Percentiles rank a stretch among this genome's conserved stretches.
phyloP scores from a whole-genome alignment of 2,329 filamentous ascomycete species.

The Pestalotiopsis sp. region DNA sequence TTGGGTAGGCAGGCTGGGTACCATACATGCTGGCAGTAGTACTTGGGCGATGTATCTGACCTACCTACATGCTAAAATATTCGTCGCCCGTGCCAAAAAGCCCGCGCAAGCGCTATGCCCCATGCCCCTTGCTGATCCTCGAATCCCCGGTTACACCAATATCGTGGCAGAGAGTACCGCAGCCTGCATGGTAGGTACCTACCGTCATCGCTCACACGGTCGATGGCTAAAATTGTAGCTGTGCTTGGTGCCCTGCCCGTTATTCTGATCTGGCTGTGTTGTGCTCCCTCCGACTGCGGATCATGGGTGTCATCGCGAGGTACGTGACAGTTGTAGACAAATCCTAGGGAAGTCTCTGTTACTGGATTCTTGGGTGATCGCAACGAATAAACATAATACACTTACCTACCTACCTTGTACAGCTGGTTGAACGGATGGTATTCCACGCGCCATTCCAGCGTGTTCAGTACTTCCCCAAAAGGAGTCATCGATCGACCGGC shows the following conservation, averaged over 20 bases:
- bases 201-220: neutral
- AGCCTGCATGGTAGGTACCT: neutral
- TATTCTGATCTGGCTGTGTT: neutral
- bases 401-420: constrained; percentile 9
- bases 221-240: neutral
- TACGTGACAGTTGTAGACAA: neutral
- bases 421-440: constrained; percentile 1
- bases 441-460: constrained; percentile 12
- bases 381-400: neutral
- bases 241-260: neutral
- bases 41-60: neutral
- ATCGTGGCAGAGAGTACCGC: neutral
- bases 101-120: neutral
- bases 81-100: neutral
- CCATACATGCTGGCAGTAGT: neutral
- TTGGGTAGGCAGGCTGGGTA: neutral
- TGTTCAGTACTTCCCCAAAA: constrained; percentile 12
- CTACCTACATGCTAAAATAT: no score
- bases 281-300: neutral
- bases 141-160: neutral
- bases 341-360: neutral
- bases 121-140: constrained; percentile 5
- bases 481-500: constrained; percentile 17
- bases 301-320: neutral
- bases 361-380: neutral